Conservation (phyloP, 371 early-diverging fungal genomes). For the Zychaea mexicana region DNA sequence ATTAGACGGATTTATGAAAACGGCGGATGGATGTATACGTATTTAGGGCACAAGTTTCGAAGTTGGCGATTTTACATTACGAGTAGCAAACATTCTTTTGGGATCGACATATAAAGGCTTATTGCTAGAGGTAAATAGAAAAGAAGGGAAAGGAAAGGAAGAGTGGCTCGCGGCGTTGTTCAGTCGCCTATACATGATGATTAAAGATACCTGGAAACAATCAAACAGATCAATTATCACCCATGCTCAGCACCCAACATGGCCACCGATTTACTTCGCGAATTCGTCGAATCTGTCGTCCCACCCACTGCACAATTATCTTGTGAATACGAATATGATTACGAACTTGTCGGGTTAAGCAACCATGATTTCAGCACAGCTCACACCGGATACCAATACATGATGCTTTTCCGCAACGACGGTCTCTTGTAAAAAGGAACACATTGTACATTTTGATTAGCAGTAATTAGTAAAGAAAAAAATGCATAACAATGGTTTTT, state of each 20-base stretch:
- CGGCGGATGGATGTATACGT: background rate
- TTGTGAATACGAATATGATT: conserved; percentile 51
- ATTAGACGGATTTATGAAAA: background rate
- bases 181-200: too few relatives aligned
- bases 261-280: conserved; percentile 36
- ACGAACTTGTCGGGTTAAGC: conserved; percentile 48
- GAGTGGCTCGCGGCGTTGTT: too few relatives aligned
- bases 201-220: too few relatives aligned
- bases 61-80: conserved; percentile 53
- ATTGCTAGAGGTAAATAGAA: conserved; percentile 49
- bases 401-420: conserved; percentile 50
- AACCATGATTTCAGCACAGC: conserved; percentile 50
- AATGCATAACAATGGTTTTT: background rate
- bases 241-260: conserved; percentile 49
- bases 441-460: too few relatives aligned
- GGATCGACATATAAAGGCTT: conserved; percentile 54
- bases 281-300: conserved; percentile 49
- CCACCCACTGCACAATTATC: conserved; percentile 49
- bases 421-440: conserved; percentile 39
- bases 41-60: conserved; percentile 52
- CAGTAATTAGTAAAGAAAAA: too few relatives aligned
- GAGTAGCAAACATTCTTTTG: conserved; percentile 52
- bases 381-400: conserved; percentile 59
- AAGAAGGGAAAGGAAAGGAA: too few relatives aligned
- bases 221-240: conserved; percentile 49